Percentiles rank a stretch among this genome's conserved stretches.
These are phyloP conservation scores for Trichoderma sp. DNA, from an alignment of 2,329 filamentous ascomycete species.

Conservation along the genomic window DNA sequence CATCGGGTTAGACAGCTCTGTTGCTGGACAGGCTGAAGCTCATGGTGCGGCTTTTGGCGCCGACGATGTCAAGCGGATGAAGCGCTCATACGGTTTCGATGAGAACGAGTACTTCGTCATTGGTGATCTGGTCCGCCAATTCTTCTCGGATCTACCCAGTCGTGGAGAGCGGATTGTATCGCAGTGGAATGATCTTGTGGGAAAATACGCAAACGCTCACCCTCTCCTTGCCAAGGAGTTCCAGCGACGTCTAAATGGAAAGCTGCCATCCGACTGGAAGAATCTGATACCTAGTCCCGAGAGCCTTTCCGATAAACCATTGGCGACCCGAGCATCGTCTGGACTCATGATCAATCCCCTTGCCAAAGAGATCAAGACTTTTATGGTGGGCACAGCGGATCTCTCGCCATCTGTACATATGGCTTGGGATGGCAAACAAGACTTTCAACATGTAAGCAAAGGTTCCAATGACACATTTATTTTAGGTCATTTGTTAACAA, in stretches of 20 bases:
- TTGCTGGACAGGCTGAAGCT: conserved; percentile 50
- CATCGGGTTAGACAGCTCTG: conserved; percentile 51
- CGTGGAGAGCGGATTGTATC: neutral
- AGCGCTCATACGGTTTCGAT: conserved; percentile 33
- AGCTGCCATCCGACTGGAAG: neutral
- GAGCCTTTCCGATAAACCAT: neutral
- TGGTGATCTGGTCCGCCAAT: neutral
- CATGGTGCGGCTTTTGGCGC: conserved; percentile 57
- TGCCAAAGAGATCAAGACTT: neutral
- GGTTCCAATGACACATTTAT: accelerated
- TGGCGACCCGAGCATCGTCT: conserved; percentile 1
- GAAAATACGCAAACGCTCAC: neutral
- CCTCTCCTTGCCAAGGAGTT: neutral
- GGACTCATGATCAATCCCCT: conserved; percentile 5
- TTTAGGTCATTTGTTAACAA: neutral
- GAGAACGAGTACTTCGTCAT: conserved; percentile 22
- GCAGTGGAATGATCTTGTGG: conserved; percentile 1
- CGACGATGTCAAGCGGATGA: conserved; percentile 46
- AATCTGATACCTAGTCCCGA: neutral
- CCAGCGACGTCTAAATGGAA: neutral
- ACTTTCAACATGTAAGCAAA: conserved; percentile 7
- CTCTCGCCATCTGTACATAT: conserved; percentile 10
- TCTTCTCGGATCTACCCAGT: neutral
- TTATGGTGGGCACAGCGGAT: conserved; percentile 2
- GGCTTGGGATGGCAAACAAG: conserved; percentile 4